Percentiles rank a stretch among this genome's conserved stretches.
Evolutionary conservation across 306 rosid species (phyloP).

Genomic region (Medicago lupulina): DNA sequence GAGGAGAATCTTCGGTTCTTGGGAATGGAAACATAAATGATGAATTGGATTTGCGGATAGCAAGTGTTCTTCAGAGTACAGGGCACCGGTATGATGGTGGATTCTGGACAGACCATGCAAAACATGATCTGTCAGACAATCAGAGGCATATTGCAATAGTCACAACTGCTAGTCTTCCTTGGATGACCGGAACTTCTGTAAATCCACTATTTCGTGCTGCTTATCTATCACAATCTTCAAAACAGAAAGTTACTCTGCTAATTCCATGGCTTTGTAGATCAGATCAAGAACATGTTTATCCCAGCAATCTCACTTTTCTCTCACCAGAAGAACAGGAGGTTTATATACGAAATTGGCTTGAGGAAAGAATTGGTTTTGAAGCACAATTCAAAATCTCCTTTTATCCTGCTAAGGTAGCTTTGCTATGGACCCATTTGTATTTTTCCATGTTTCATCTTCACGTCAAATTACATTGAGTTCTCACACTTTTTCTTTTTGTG

Average conservation of each 20-base stretch:
- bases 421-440: constrained; percentile 16
- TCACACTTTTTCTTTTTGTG: constrained; percentile 42
- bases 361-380: constrained; percentile 86
- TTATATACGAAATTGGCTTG: constrained; percentile 92
- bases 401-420: constrained; percentile 89
- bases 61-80: constrained; percentile 90
- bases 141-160: constrained; percentile 90
- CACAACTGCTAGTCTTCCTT: constrained; percentile 98
- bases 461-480: constrained; percentile 34
- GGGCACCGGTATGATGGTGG: constrained; percentile 92
- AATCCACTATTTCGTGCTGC: constrained; percentile 96
- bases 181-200: constrained; percentile 99
- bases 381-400: constrained; percentile 88
- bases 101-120: constrained; percentile 75
- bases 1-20: constrained; percentile 63
- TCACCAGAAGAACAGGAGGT: constrained; percentile 89
- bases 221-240: constrained; percentile 75
- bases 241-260: constrained; percentile 78
- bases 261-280: constrained; percentile 96
- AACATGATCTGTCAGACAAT: constrained; percentile 56
- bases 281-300: constrained; percentile 89
- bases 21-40: constrained; percentile 69
- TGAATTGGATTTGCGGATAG: constrained; percentile 81
- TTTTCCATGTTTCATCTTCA: constrained; percentile 28
- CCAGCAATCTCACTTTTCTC: constrained; percentile 69